Evolutionary conservation across 2,329 filamentous ascomycete species (phyloP).

Genomic region (Ramichloridium luteum): DNA sequence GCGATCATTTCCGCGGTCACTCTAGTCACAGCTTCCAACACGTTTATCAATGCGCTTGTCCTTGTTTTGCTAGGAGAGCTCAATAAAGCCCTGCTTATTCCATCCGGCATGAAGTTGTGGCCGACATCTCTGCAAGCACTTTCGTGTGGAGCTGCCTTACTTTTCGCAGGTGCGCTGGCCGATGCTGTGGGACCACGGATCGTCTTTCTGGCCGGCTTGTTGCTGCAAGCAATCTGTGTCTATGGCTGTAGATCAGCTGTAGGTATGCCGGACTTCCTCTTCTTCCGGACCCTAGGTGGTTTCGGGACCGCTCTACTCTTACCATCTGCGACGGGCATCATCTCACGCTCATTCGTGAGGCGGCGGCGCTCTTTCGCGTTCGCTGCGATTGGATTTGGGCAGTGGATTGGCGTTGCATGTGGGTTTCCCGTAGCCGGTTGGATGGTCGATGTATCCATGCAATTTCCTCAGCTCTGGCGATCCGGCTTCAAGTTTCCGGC

Average conservation of each 20-base stretch:
- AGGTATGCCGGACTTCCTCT: background rate
- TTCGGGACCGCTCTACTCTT: background rate
- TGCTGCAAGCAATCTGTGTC: background rate
- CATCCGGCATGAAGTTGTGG: background rate
- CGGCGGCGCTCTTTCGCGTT: background rate
- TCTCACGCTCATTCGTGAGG: background rate
- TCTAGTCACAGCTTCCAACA: background rate
- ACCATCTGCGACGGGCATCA: background rate
- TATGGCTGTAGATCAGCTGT: background rate
- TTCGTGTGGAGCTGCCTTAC: no score
- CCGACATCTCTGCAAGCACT: no score
- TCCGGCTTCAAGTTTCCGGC: no score
- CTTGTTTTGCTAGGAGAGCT: background rate
- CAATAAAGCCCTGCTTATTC: background rate
- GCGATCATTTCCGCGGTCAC: background rate
- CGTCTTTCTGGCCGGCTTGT: background rate
- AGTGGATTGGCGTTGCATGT: background rate
- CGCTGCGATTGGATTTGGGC: background rate
- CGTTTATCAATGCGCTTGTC: background rate
- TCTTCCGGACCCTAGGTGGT: background rate
- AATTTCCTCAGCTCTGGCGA: background rate
- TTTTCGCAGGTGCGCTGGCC: background rate
- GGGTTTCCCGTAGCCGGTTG: background rate
- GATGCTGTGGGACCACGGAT: background rate
- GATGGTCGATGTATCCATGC: background rate